Base-by-base conservation (phyloP, 1,139 yeast species). In the Meyerozyma guilliermondii region DNA sequence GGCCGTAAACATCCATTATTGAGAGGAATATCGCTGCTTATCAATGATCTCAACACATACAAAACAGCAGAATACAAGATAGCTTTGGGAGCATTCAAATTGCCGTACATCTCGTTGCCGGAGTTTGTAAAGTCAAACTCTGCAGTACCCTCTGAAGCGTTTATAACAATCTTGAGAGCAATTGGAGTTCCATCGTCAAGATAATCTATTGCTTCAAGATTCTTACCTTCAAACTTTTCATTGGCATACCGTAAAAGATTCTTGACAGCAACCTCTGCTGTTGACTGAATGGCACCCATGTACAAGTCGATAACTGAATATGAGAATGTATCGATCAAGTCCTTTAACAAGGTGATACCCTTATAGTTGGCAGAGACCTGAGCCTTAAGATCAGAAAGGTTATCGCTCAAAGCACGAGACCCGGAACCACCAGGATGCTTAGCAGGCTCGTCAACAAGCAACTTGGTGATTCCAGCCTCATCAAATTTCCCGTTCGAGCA, bases 1-100 rank as follows among this genome's bases (percentile, higher is more conserved):
- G 95, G 95, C 43, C 74, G 69, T 50, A 87, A 71, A 57, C 95
- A 87, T 7, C 96, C 96, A 55, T 87, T 89, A 55, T 87, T 87
- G 56, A 87, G 69, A 0, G 96, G 96, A 44, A 87, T 86, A 53
- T 85, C 87, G 40, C 82, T 81, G 43, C 83, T 77, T 31, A 87
- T 85, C 53, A 87, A 70, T 31, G 88, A 81, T 49, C 96, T 68
- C 50, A 87, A 65, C 39, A 87, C 88, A 59, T 87, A 87, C 39
- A 87, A 66, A 40, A 87, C 82, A 1, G 95, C 92, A n/a, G 92
- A 83, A 52, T 80, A 77, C 7, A 92, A 78, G 48, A 87, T 85
- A 0, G 95, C 89, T 46, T 73, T 74, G 2, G 84, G 87, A 1
- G 85, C 84, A 52, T 81, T 81, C 53, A 79, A 60, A 54, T 78